These are phyloP conservation scores for Penicillium salamii DNA, from an alignment of 495 filamentous ascomycete species.

Conservation along the genomic window DNA sequence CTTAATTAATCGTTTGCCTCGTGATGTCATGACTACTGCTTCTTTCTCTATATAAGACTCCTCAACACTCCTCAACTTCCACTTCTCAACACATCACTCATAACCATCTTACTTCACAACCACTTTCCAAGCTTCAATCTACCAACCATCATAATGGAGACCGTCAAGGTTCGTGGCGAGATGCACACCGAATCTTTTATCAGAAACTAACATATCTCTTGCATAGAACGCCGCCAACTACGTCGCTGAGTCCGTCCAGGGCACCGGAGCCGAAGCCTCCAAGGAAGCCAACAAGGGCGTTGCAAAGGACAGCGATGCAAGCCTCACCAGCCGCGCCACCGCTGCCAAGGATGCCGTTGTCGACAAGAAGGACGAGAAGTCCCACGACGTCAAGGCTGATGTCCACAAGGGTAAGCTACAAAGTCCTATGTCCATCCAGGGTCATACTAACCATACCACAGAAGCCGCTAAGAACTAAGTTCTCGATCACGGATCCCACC, in stretches of 20 bases:
- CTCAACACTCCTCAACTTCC: neutral
- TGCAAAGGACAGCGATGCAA: constrained; percentile 19
- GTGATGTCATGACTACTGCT: neutral
- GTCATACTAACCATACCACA: no score
- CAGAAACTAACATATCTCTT: neutral
- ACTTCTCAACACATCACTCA: neutral
- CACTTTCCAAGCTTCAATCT: neutral
- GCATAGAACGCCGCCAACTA: constrained; percentile 19
- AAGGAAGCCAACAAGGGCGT: constrained; percentile 24
- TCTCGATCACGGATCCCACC: no score
- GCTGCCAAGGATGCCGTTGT: constrained; percentile 18
- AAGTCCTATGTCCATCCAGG: no score
- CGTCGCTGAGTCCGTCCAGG: constrained; percentile 20
- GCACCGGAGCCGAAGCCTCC: constrained; percentile 16
- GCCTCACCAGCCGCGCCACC: constrained; percentile 13
- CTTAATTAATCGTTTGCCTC: no score
- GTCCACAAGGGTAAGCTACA: constrained; percentile 19
- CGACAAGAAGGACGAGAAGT: constrained; percentile 21
- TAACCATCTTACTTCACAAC: neutral
- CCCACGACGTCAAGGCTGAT: constrained; percentile 21
- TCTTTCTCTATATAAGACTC: neutral
- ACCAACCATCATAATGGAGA: constrained; percentile 14
- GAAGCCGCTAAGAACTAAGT: no score
- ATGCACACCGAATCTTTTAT: neutral
- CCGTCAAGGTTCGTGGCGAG: constrained; percentile 20